These are phyloP conservation scores for Talaromyces sp. DNA, from an alignment of 2,329 filamentous ascomycete species.

Conservation along the genomic window DNA sequence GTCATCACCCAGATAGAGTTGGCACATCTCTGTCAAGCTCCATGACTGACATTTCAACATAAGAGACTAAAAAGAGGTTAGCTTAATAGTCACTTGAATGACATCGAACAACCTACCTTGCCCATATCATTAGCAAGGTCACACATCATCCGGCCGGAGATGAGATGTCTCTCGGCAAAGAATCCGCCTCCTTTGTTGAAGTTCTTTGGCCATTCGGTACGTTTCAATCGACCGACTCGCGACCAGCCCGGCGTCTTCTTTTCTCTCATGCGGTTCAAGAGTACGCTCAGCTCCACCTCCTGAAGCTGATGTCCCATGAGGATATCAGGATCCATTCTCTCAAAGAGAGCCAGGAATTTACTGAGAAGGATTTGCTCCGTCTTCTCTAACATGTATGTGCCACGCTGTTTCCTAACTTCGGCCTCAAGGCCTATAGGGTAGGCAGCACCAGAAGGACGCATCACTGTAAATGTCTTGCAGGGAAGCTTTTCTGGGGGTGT, in stretches of 20 bases:
- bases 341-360: constrained; percentile 83
- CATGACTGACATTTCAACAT: constrained; percentile 98
- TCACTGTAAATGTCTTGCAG: constrained; percentile 84
- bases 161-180: constrained; percentile 85
- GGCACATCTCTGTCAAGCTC: constrained; percentile 97
- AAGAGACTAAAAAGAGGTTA: constrained; percentile 55
- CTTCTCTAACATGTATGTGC: constrained; percentile 73
- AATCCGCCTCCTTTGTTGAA: constrained; percentile 84
- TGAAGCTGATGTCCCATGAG: constrained; percentile 94
- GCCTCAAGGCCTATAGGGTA: constrained; percentile 87
- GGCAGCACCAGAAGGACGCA: constrained; percentile 68
- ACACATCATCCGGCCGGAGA: constrained; percentile 83
- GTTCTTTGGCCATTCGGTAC: constrained; percentile 78
- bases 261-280: constrained; percentile 80
- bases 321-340: constrained; percentile 86
- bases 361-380: constrained; percentile 80
- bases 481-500: constrained; percentile 83
- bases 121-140: constrained; percentile 95
- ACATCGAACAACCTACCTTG: constrained; percentile 48
- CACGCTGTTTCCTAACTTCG: constrained; percentile 67
- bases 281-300: constrained; percentile 89
- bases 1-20: constrained; percentile 71
- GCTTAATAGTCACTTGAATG: constrained; percentile 5
- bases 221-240: constrained; percentile 78
- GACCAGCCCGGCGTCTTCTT: constrained; percentile 95